These are phyloP conservation scores for Pseudocercospora cruenta DNA, from an alignment of 2,329 filamentous ascomycete genomes.

Conservation along the genomic window DNA sequence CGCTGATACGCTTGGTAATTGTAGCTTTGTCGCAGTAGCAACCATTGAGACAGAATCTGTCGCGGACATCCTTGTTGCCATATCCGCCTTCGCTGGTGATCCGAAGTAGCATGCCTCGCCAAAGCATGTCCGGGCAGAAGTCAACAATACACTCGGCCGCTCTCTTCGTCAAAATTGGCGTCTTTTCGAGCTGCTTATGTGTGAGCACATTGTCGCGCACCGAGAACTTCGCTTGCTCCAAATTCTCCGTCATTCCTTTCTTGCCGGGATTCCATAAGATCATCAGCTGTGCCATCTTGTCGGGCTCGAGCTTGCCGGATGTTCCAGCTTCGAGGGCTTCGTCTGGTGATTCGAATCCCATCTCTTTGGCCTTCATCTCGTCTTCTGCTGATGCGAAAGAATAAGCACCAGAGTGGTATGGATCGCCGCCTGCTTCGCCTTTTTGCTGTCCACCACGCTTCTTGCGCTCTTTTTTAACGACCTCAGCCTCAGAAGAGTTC, in stretches of 20 bases:
- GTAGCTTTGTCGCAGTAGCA: constrained; percentile 41
- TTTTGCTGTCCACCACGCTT: constrained; percentile 23
- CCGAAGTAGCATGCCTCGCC: constrained; percentile 40
- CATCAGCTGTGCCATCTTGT: constrained; percentile 33
- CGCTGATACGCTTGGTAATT: constrained; percentile 41
- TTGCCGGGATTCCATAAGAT: constrained; percentile 42
- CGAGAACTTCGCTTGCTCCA: constrained; percentile 37
- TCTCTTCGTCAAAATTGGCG: constrained; percentile 33
- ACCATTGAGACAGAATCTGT: constrained; percentile 41
- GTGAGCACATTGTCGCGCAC: constrained; percentile 40
- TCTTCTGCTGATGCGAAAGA: constrained; percentile 30
- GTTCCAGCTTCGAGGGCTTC: constrained; percentile 37
- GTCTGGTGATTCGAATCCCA: constrained; percentile 29
- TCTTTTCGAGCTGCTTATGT: constrained; percentile 35
- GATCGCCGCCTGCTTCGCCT: constrained; percentile 31
- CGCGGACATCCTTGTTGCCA: constrained; percentile 40
- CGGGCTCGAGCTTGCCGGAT: constrained; percentile 28
- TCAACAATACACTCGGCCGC: constrained; percentile 42
- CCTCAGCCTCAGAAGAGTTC: constrained; percentile 20
- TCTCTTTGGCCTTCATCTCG: constrained; percentile 15
- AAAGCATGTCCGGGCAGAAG: constrained; percentile 42
- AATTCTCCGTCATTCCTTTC: constrained; percentile 35
- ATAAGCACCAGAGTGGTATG: constrained; percentile 38
- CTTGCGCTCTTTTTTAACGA: constrained; percentile 28
- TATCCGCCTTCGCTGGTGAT: constrained; percentile 37